Evolutionary conservation across 2,329 filamentous ascomycete genomes (phyloP), one percentile per base, ranked within the genome.

Genomic region (Thermothelomyces thermophilus): DNA sequence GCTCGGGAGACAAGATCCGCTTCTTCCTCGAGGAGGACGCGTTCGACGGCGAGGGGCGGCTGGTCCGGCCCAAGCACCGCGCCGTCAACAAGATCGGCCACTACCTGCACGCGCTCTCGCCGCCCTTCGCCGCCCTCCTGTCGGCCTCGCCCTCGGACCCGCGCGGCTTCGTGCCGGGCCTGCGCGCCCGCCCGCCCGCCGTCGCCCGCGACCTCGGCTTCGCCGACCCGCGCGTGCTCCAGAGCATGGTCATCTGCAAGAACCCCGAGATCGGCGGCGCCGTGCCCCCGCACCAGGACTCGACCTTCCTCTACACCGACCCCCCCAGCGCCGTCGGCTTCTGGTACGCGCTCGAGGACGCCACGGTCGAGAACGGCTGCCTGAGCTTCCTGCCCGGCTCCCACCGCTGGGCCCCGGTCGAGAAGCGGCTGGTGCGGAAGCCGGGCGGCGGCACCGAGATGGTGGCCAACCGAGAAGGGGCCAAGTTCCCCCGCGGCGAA

Each of bases 191-290:
- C 5, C 77, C 77, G 0, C 74, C 72, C 0, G 79, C 75, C 5
- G 82, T 95, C 13, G 89, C 90, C 1, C 71, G 73, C 39, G 76
- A 77, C 8, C 74, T 95, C 10, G 85, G 85, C 2, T 95, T 90
- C 71, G 61, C 58, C 4, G 87, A 95, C 66, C 87, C 90, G 2
- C 74, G 85, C 17, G 80, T 77, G 52, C 74, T 98, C 46, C 93
- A 98, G 73, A 93, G 86, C 66, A 98, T 98, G 93, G 77, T 97
- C 24, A 97, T 98, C 60, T 96, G 90, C 79, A 98, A 98, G 69
- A 91, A 96, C 70, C 90, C 93, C 19, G 88, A 94, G 69, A 96
- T 97, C 46, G 93, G 93, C 24, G 91, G 87, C 19, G 86, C 87
- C 2, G 93, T 97, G 37, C 89, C 86, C 1, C 82, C 89, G 19